Conservation (phyloP, 169 alveolate species). For the Eimeria sp. region DNA sequence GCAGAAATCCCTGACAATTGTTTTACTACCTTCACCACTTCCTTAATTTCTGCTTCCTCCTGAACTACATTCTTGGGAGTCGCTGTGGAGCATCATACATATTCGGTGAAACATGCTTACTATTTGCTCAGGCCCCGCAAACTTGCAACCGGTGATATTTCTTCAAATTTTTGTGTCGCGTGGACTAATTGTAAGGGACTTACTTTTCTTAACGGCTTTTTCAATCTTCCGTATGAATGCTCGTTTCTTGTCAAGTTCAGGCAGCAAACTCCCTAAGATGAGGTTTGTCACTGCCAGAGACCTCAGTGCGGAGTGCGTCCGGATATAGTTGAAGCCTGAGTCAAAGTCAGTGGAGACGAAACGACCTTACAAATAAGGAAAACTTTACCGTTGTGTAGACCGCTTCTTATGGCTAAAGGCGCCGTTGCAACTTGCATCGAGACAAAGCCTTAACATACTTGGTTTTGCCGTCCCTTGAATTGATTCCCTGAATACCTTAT, state of each 20-base stretch:
- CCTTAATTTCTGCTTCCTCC: conserved; percentile 11
- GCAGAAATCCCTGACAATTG: conserved; percentile 16
- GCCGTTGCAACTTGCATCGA: background rate
- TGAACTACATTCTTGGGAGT: background rate
- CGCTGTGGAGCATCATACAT: conserved; percentile 7
- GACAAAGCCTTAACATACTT: background rate
- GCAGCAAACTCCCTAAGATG: conserved; percentile 54
- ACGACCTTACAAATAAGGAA: background rate
- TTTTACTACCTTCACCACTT: conserved; percentile 18
- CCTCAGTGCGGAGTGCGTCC: conserved; percentile 41
- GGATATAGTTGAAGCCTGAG: conserved; percentile 27
- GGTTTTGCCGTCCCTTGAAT: conserved; percentile 23
- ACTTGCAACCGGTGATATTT: background rate
- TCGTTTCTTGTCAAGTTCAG: conserved; percentile 3
- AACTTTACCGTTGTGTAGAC: background rate
- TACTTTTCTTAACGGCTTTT: conserved; percentile 6
- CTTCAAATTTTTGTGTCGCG: background rate
- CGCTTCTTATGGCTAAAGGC: background rate
- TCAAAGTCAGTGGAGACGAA: background rate
- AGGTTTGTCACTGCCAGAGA: conserved; percentile 22
- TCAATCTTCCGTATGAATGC: background rate
- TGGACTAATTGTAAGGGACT: too few relatives aligned
- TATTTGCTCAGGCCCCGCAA: background rate
- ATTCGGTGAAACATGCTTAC: background rate
- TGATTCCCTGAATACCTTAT: conserved; percentile 26